These are phyloP conservation scores for Xylariaceae sp. DNA, from an alignment of 2,329 filamentous ascomycete genomes.

Conservation along the genomic window DNA sequence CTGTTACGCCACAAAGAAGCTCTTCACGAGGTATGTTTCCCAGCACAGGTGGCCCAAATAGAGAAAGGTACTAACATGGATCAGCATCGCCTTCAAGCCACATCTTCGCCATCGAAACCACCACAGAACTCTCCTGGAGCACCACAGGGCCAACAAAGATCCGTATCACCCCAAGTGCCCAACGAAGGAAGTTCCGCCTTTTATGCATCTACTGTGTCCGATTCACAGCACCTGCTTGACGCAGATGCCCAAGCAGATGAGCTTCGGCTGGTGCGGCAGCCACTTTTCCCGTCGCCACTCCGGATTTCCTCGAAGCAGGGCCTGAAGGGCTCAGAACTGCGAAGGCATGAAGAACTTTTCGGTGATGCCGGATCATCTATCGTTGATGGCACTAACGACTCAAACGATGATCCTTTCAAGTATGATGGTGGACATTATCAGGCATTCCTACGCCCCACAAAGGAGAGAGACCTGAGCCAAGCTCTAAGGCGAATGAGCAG, in stretches of 20 bases:
- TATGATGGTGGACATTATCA: constrained; percentile 47
- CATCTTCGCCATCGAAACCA: neutral
- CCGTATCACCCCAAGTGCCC: neutral
- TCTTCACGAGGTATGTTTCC: neutral
- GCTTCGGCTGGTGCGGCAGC: constrained; percentile 12
- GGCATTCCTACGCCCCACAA: constrained; percentile 41
- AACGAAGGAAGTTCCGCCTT: constrained; percentile 8
- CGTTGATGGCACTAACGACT: constrained; percentile 36
- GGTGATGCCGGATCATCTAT: constrained; percentile 34
- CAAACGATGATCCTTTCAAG: constrained; percentile 48
- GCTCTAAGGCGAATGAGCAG: constrained; percentile 40
- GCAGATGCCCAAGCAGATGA: constrained; percentile 25
- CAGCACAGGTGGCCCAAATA: neutral
- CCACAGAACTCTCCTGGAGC: neutral
- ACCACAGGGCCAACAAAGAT: constrained; percentile 2
- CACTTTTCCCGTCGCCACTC: constrained; percentile 27
- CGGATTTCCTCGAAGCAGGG: constrained; percentile 9
- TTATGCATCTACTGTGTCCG: constrained; percentile 21
- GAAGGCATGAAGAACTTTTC: constrained; percentile 8
- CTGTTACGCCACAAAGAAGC: neutral
- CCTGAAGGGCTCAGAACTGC: constrained; percentile 4
- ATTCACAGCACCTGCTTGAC: constrained; percentile 32
- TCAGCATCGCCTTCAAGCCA: neutral
- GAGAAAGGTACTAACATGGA: neutral
- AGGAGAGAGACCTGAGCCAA: constrained; percentile 48